Percentiles rank a stretch among this genome's conserved stretches.
These are phyloP conservation scores for Phytomonas sp. DNA, from an alignment of 208 protist species.

Conservation along the genomic window DNA sequence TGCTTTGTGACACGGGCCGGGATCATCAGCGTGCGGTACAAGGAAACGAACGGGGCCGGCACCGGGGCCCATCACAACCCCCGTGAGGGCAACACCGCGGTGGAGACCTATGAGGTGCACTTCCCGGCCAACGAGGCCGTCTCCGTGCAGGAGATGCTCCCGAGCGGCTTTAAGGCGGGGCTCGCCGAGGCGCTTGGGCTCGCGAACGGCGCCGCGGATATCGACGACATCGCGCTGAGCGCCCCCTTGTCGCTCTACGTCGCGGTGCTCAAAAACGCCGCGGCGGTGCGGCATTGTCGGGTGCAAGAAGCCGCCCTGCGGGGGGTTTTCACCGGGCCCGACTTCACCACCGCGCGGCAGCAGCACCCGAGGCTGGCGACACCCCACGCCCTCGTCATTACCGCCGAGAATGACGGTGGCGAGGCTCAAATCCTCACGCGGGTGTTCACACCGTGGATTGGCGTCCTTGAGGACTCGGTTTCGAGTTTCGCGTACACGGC, in stretches of 20 bases:
- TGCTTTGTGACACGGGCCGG: slow-evolving; percentile 50
- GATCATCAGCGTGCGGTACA: slow-evolving; percentile 41
- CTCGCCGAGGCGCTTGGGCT: slow-evolving; percentile 32
- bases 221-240: slow-evolving; percentile 34
- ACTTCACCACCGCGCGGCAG: slow-evolving; percentile 23
- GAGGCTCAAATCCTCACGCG: slow-evolving; percentile 47
- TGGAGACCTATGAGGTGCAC: slow-evolving; percentile 54
- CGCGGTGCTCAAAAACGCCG: slow-evolving; percentile 21
- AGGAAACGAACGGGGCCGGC: neutral
- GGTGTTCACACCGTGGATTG: slow-evolving; percentile 62
- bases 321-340: slow-evolving; percentile 18
- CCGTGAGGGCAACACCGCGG: slow-evolving; percentile 15
- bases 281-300: slow-evolving; percentile 26
- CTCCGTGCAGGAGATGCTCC: slow-evolving; percentile 26
- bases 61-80: slow-evolving; percentile 4
- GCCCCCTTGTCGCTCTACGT: slow-evolving; percentile 33
- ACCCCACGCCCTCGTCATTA: slow-evolving; percentile 27
- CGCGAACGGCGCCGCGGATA: slow-evolving; percentile 25
- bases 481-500: slow-evolving; percentile 37
- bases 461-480: slow-evolving; percentile 60
- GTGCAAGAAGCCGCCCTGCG: slow-evolving; percentile 19
- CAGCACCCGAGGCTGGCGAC: slow-evolving; percentile 20
- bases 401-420: slow-evolving; percentile 25
- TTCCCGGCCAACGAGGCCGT: slow-evolving; percentile 44
- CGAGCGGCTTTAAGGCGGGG: slow-evolving; percentile 15